Conservation (phyloP, 805 yeast species). For the Sugiyamaella chiloensis region DNA sequence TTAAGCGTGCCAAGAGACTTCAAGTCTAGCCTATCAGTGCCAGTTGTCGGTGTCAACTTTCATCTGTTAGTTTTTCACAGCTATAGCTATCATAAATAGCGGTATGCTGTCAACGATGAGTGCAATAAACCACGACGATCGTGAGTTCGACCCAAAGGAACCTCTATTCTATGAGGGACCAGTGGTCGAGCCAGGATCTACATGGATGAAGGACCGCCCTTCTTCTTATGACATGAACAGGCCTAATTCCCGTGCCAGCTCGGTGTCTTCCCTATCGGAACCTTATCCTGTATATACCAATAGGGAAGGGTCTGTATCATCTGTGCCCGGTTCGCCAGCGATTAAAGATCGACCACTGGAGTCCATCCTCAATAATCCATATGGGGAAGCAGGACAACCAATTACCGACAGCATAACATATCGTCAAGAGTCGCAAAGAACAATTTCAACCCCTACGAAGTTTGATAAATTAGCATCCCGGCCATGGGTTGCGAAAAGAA, state of each 20-base stretch:
- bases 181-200: neutral
- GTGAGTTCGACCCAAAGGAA: slow-evolving; percentile 1
- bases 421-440: neutral
- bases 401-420: slow-evolving; percentile 9
- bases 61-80: too few relatives aligned
- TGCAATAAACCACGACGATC: neutral
- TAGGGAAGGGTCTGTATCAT: neutral
- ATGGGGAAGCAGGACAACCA: slow-evolving; percentile 1
- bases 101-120: slow-evolving; percentile 2
- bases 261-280: slow-evolving; percentile 3
- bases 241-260: slow-evolving; percentile 4
- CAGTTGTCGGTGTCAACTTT: too few relatives aligned
- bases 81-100: too few relatives aligned
- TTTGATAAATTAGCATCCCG: slow-evolving; percentile 1
- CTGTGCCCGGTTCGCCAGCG: neutral
- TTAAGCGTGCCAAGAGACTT: too few relatives aligned
- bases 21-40: too few relatives aligned
- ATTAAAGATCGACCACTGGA: slow-evolving; percentile 10
- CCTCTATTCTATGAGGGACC: slow-evolving; percentile 2
- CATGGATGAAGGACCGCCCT: neutral
- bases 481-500: slow-evolving; percentile 11
- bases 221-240: neutral
- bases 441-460: slow-evolving; percentile 3
- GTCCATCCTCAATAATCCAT: slow-evolving; percentile 6
- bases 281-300: neutral